A percentile compares a stretch with the other conserved stretches of the same genome.
Evolutionary conservation across 2,329 filamentous ascomycete species (phyloP).

Genomic region (Diaporthe australafricana): DNA sequence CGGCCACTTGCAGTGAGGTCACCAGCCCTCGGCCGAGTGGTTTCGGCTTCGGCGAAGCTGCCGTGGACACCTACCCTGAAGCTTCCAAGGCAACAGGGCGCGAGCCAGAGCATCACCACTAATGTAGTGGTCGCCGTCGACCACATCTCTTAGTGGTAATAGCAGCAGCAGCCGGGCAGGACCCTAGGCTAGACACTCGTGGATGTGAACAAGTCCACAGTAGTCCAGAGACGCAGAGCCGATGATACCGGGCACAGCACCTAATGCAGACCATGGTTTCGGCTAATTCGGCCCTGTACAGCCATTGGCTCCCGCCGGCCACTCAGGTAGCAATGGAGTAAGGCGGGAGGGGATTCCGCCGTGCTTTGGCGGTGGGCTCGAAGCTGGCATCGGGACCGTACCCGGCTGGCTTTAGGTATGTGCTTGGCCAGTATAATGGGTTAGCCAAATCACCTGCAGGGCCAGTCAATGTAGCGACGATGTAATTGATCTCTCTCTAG

Average conservation of each 20-base stretch:
- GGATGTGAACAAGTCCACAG: neutral
- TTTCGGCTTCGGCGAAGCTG: constrained; percentile 17
- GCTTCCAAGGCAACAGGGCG: neutral
- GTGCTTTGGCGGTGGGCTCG: neutral
- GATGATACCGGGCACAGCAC: neutral
- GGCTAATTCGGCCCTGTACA: neutral
- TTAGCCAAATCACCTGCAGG: no score
- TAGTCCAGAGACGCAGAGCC: neutral
- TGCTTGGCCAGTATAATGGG: no score
- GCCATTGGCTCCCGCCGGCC: neutral
- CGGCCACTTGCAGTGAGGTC: neutral
- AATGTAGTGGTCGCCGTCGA: neutral
- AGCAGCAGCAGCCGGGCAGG: neutral
- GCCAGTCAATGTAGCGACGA: neutral
- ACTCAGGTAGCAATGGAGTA: constrained; percentile 9
- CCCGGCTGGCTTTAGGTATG: no score
- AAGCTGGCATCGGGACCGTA: no score
- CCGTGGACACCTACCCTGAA: neutral
- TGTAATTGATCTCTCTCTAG: neutral
- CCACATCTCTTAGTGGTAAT: neutral
- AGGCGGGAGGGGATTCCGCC: constrained; percentile 18
- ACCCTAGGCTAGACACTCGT: no score
- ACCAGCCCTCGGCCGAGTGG: constrained; percentile 2
- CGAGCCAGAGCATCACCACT: neutral
- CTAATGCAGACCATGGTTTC: constrained; percentile 18